phyloP scores from a whole-genome alignment of 1,284 basidiomycete genomes.

The Termitomyces sp. region DNA sequence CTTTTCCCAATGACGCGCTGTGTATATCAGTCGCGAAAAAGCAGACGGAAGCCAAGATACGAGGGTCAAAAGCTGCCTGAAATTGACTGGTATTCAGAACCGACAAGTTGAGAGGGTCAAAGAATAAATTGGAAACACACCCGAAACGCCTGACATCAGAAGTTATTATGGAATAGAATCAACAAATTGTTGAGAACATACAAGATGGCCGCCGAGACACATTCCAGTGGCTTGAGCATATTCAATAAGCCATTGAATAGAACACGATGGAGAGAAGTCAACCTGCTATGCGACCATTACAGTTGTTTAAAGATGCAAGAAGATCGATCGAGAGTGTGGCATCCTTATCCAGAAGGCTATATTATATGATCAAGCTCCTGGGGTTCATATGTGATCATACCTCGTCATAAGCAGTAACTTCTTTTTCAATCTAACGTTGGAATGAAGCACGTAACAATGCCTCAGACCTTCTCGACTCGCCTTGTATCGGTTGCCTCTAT shows the following conservation, averaged over 20 bases:
- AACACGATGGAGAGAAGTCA: slow-evolving; percentile 2
- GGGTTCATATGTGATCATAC: slow-evolving; percentile 29
- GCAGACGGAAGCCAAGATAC: slow-evolving; percentile 82
- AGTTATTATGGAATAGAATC: background rate
- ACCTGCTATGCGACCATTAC: slow-evolving; percentile 87
- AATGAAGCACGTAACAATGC: background rate
- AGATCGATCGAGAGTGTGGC: slow-evolving; percentile 74
- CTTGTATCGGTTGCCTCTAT: slow-evolving; percentile 88
- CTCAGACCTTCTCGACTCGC: slow-evolving; percentile 26
- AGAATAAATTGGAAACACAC: slow-evolving; percentile 30
- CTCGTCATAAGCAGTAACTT: slow-evolving; percentile 80
- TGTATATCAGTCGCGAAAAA: slow-evolving; percentile 94
- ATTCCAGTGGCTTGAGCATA: slow-evolving; percentile 64
- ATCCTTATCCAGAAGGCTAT: slow-evolving; percentile 45
- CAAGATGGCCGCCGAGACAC: slow-evolving; percentile 83
- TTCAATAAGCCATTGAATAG: background rate
- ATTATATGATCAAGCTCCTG: slow-evolving; percentile 2
- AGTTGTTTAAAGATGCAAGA: slow-evolving; percentile 67
- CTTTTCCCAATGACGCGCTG: slow-evolving; percentile 80
- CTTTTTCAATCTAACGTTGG: slow-evolving; percentile 72
- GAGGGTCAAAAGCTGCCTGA: slow-evolving; percentile 76
- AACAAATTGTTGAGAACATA: slow-evolving; percentile 27
- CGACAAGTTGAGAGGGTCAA: background rate
- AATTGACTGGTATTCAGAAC: background rate
- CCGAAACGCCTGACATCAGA: slow-evolving; percentile 45